Evolutionary conservation across 1,284 basidiomycete genomes (phyloP), one percentile per base, ranked within the genome.

Genomic region (Pseudozyma tsukubaensis): DNA sequence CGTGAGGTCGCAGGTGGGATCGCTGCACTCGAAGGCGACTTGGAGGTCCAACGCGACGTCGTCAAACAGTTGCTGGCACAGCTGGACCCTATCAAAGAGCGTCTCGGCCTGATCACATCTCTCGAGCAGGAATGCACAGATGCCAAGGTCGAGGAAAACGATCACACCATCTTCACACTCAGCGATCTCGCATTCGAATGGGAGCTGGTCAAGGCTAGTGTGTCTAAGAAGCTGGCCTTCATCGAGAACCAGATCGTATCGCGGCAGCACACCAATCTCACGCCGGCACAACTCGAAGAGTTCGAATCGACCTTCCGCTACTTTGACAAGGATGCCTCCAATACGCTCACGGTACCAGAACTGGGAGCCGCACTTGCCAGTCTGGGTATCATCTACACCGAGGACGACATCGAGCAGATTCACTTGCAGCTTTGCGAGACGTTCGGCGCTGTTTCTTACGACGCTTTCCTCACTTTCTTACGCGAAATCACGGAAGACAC

Each of bases 171-270:
- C 14, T 92, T 95, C 80, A 94, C 92, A 0, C 89, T 89, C 73
- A 92, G 94, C 83, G 96, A 98, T 85, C 88, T 98, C 21, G 90
- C 91, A 64, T 97, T 94, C 77, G 96, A 98, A 86, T 88, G 95
- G 1, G 91, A 92, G 82, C 87, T 95, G 13, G 88, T 97, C 11
- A 89, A 90, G 52, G 92, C 92, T 71, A 92, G 90, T 45, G 89
- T 97, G 24, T 88, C 89, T 34, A 94, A 94, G 88, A 95, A 97
- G 87, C 90, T 95, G 39, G 90, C 92, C 0, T 98, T 98, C 84
- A 92, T 97, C 63, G 94, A 97, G 78, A 98, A 99, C 83, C 96
- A 97, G 88, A 94, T 97, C 80, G 92, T 97, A 0, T 95, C 95
- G 7, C 88, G 92, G 49, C 93, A 93, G 70, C 91, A 93, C 89